These are phyloP conservation scores for Aspergillus arachidicola DNA, from an alignment of 2,329 filamentous ascomycete species.

Conservation along the genomic window DNA sequence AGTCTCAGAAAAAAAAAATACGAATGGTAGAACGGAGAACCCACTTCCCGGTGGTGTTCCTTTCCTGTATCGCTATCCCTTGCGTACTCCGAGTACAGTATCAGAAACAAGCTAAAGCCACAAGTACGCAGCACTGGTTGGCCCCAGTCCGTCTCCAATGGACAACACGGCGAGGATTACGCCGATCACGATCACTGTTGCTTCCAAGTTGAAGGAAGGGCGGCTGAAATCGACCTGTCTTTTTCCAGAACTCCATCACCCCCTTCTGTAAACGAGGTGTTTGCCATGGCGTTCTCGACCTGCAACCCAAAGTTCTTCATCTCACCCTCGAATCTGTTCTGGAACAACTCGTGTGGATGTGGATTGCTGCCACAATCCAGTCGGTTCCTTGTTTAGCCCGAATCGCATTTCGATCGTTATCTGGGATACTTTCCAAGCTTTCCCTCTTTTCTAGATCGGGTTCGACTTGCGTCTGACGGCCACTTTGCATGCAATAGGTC, in stretches of 20 bases:
- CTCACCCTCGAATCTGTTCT: slow-evolving; percentile 5
- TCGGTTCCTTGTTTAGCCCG: background rate
- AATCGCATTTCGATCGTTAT: background rate
- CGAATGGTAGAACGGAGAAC: background rate
- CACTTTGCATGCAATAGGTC: slow-evolving; percentile 3
- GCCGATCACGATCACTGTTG: slow-evolving; percentile 18
- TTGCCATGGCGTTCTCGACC: slow-evolving; percentile 6
- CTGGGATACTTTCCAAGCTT: background rate
- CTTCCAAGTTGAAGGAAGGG: slow-evolving; percentile 1
- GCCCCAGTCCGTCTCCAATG: slow-evolving; percentile 6
- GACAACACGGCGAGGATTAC: slow-evolving; percentile 13
- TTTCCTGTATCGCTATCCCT: slow-evolving; percentile 17
- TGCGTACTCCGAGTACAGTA: slow-evolving; percentile 15
- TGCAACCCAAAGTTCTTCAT: slow-evolving; percentile 6
- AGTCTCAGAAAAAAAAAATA: no score
- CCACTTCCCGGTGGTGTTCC: background rate
- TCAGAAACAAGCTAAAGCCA: slow-evolving; percentile 14
- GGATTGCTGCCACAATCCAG: background rate
- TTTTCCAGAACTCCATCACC: slow-evolving; percentile 26
- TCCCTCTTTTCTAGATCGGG: background rate
- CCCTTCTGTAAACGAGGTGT: slow-evolving; percentile 22
- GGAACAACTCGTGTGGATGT: slow-evolving; percentile 1
- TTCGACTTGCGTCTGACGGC: background rate
- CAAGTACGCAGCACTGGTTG: slow-evolving; percentile 11
- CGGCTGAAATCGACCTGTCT: slow-evolving; percentile 18